phyloP scores from a whole-genome alignment of 1,284 basidiomycete genomes.

The Rhizoctonia solani region DNA sequence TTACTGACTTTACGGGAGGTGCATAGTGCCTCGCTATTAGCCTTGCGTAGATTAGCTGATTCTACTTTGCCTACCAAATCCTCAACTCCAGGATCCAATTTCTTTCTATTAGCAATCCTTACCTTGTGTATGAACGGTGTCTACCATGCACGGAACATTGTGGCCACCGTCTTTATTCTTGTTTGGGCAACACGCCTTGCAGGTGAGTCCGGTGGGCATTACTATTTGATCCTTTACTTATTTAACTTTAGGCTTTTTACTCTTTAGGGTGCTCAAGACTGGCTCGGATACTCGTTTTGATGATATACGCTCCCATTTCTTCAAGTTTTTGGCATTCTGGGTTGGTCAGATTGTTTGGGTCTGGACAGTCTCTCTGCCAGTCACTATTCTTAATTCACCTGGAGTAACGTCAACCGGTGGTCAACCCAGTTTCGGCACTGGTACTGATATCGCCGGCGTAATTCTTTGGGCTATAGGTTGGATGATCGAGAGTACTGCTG shows the following conservation, averaged over 20 bases:
- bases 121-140: conserved; percentile 59
- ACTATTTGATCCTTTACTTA: neutral
- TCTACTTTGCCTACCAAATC: neutral
- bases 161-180: conserved; percentile 64
- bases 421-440: conserved; percentile 62
- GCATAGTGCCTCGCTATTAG: conserved; percentile 38
- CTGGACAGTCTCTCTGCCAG: conserved; percentile 68
- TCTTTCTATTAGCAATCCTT: conserved; percentile 65
- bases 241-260: conserved; percentile 56
- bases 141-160: conserved; percentile 63
- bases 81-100: conserved; percentile 59
- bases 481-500: conserved; percentile 62
- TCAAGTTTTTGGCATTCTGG: conserved; percentile 66
- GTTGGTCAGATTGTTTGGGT: conserved; percentile 65
- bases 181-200: conserved; percentile 64
- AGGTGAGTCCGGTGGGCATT: conserved; percentile 44
- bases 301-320: conserved; percentile 66
- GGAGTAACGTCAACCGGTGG: conserved; percentile 58
- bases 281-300: conserved; percentile 70
- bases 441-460: conserved; percentile 68
- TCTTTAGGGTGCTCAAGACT: conserved; percentile 68
- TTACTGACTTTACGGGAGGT: conserved; percentile 70
- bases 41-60: neutral
- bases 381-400: conserved; percentile 70
- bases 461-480: conserved; percentile 69